Evolutionary conservation across 1,139 yeast genomes (phyloP), one percentile per base, ranked within the genome.

Genomic region (Nadsonia starkeyi-henricii): DNA sequence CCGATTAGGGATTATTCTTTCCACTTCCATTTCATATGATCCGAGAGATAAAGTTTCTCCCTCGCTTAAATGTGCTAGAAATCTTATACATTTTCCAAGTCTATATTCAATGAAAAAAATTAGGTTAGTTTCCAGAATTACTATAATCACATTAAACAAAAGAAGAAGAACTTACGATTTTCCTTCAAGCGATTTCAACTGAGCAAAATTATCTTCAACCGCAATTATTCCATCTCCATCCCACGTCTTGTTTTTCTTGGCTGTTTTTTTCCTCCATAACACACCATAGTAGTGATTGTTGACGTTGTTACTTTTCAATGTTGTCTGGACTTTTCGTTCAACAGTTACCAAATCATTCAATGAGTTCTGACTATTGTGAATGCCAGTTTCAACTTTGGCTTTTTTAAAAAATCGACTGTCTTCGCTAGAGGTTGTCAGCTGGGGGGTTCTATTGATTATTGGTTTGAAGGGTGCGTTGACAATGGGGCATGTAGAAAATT

Each of bases 221-320:
- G 63, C 53, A 4, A 85, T 69, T 23, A 66, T 63, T 0, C 96
- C 97, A 65, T 91, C 98, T 2, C 95, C 95, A 51, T 86, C 94
- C 98, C 98, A 91, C 0, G 89, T 81, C 61, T 89, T 89, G 62
- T 88, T 79, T 69, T 89, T 88, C 64, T 84, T 85, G 41, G 67
- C 71, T 0, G 91, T 70, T 42, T 71, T 72, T 61, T 85, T 86
- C 43, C 98, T 69, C 76, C 83, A 85, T 55, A 85, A 74, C 2
- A 79, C 78, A n/a, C 39, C 39, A n/a, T 33, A 33, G 17, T 33
- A 33, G 39, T 33, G 39, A 15, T 33, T 33, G 12, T 12, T 33
- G 8, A 23, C 28, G 9, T 23, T 9, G 9, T 23, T 23, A 9
- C 9, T 9, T 5, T 23, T 23, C 28, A 23, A 23, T 9, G 28